Evolutionary conservation across 2,329 filamentous ascomycete genomes (phyloP).

Genomic region (Plenodomus lindquistii): DNA sequence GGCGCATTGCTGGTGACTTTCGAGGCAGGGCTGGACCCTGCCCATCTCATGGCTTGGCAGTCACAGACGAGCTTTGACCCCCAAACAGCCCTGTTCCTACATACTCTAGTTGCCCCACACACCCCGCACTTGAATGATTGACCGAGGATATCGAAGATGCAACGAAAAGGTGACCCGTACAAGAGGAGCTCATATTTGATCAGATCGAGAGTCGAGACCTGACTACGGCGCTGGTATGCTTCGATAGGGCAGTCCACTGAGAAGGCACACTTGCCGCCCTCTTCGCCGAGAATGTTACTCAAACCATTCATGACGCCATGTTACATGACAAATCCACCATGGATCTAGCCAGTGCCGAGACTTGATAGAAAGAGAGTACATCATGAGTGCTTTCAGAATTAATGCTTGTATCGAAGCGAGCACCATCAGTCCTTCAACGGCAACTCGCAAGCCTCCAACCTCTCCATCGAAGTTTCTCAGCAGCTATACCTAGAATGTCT

Average conservation of each 20-base stretch:
- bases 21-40: constrained; percentile 11
- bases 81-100: background rate
- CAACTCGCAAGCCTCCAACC: background rate
- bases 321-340: constrained; percentile 9
- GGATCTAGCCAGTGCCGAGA: background rate
- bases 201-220: no score
- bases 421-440: background rate
- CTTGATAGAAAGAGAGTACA: background rate
- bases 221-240: no score
- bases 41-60: no score
- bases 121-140: background rate
- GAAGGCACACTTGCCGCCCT: no score
- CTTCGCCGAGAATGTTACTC: no score
- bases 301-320: background rate
- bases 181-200: no score
- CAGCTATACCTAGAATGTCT: constrained; percentile 33
- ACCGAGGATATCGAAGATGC: no score
- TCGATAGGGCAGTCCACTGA: no score
- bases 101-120: background rate
- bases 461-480: no score
- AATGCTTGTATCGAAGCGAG: background rate
- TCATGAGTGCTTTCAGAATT: background rate
- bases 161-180: no score
- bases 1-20: no score
- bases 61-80: background rate